Base-by-base conservation (phyloP, 805 yeast species). In the Komagataella populi region DNA sequence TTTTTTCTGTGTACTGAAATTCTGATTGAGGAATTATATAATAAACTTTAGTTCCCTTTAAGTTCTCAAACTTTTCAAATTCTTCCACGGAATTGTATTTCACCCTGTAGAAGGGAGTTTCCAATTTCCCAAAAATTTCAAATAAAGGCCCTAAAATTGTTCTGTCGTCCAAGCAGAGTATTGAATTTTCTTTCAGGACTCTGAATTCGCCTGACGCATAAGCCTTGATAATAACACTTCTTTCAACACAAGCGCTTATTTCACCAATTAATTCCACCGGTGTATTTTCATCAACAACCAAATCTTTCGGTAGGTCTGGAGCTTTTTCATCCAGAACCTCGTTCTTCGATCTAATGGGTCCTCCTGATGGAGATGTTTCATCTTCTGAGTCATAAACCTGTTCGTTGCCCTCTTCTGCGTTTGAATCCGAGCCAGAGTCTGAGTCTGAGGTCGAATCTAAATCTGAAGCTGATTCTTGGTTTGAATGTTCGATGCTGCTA, bases 81-180 rank as follows among this genome's bases (percentile, higher is more conserved):
- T 74, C 78, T 43, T 76, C 83, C 0, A 68, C 70, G 1, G 71
- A 56, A 52, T 77, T 74, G 61, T 87, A 80, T 53, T 81, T 80
- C 1, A 93, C 83, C 45, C 95, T 73, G 63, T 88, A 90, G 48
- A 83, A 70, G 0, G 99, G 99, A 17, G 78, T 66, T 55, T 86
- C 84, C 5, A 93, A 73, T 8, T 87, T 83, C 0, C 99, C 99
- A 69, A 93, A 88, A 0, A 88, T 87, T 63, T 93, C 99, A 60
- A 80, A 84, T 7, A 91, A 68, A 1, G 84, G 81, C 0, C 98
- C 98, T 14, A 93, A 59, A 1, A 83, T 66, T 1, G 77, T 72
- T 48, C 83, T 72, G 61, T 87, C 88, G 55, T 80, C 83, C 47
- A 89, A 75, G 60, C 96, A 87, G 3, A 91, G 72, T 0, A 91